These are phyloP conservation scores for Medicago truncatula DNA, from an alignment of 306 rosid species.

Conservation along the genomic window DNA sequence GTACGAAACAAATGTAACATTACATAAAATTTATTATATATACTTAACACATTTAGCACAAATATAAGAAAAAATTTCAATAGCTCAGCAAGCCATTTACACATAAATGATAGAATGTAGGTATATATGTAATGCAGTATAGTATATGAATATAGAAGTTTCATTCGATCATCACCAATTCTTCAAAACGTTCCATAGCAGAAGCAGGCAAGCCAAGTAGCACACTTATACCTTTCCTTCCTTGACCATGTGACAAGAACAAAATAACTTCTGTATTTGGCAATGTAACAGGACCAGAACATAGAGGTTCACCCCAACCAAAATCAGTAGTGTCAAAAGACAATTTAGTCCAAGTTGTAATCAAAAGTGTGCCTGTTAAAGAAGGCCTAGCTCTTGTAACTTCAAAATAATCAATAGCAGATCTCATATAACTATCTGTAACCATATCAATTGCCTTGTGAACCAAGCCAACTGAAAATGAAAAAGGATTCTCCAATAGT, in stretches of 20 bases:
- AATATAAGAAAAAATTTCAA: not conserved
- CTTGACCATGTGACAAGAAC: slow-evolving; percentile 65
- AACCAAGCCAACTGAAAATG: slow-evolving; percentile 59
- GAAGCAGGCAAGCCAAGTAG: slow-evolving; percentile 83
- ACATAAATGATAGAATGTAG: not conserved
- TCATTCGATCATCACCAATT: slow-evolving; percentile 50
- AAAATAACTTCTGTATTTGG: slow-evolving; percentile 73
- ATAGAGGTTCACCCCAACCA: slow-evolving; percentile 84
- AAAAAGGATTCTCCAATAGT: slow-evolving; percentile 56
- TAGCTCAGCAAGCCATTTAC: not conserved
- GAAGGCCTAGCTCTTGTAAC: slow-evolving; percentile 76
- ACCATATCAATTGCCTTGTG: slow-evolving; percentile 64
- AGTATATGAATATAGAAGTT: not conserved
- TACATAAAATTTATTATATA: not conserved
- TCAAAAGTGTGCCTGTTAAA: slow-evolving; percentile 67
- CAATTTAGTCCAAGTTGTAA: slow-evolving; percentile 80
- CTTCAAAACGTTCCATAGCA: slow-evolving; percentile 72
- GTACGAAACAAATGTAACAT: not conserved
- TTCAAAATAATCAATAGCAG: slow-evolving; percentile 83
- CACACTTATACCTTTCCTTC: slow-evolving; percentile 64
- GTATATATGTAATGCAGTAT: not conserved
- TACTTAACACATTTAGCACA: slow-evolving; percentile 18
- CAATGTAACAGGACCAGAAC: slow-evolving; percentile 76
- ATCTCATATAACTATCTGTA: slow-evolving; percentile 71
- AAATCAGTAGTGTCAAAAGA: slow-evolving; percentile 72